Conservation (phyloP, 2,329 filamentous ascomycete genomes). For the Sclerotinia trifoliorum region DNA sequence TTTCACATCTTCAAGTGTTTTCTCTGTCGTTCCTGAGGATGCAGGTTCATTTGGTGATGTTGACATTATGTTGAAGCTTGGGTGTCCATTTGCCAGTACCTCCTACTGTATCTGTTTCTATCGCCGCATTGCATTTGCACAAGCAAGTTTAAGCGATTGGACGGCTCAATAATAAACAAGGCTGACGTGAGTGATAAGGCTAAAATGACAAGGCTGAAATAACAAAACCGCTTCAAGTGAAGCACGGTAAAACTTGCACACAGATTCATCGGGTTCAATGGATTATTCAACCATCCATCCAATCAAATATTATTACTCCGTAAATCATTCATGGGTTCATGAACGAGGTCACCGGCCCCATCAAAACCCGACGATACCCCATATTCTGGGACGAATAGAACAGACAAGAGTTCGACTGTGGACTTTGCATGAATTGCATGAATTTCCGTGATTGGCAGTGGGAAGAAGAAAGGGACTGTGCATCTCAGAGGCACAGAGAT, state of each 20-base stretch:
- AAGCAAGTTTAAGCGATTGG: conserved; percentile 13
- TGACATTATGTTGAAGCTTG: conserved; percentile 28
- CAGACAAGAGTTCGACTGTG: not conserved
- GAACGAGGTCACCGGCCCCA: not conserved
- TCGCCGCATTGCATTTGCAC: not conserved
- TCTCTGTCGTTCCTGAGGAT: conserved; percentile 20
- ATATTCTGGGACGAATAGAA: not conserved
- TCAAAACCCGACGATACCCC: not conserved
- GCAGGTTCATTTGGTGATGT: conserved; percentile 26
- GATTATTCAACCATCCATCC: not conserved
- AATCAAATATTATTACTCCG: not conserved
- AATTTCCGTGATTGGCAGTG: not conserved
- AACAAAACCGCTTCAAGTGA: not conserved
- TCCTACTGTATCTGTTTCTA: not conserved
- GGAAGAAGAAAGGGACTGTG: not conserved
- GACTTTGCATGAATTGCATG: not conserved
- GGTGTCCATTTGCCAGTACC: conserved; percentile 12
- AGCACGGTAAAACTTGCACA: not conserved
- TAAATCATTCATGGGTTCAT: not conserved
- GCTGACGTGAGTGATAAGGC: not conserved
- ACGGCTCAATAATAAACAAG: not conserved
- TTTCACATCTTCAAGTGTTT: conserved; percentile 15
- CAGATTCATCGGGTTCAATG: not conserved
- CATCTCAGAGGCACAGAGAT: not conserved
- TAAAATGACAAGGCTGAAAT: not conserved